A percentile compares a stretch with the other conserved stretches of the same genome.
These are phyloP conservation scores for Diversispora epigaea DNA, from an alignment of 192 early-diverging fungal genomes.

Conservation along the genomic window DNA sequence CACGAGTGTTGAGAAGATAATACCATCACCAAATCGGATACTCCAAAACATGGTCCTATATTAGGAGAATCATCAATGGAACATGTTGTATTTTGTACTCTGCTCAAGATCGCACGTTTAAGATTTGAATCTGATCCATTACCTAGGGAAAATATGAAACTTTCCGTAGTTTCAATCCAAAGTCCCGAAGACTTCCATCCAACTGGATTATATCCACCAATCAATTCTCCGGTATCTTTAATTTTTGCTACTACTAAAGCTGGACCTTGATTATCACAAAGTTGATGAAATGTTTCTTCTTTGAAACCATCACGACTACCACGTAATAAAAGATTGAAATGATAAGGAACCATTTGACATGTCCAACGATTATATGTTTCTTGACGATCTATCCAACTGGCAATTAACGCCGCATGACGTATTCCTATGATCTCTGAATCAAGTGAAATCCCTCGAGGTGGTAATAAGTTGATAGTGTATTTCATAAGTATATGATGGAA, in stretches of 20 bases:
- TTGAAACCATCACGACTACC: slow-evolving; percentile 10
- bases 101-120: neutral
- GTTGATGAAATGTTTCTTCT: slow-evolving; percentile 1
- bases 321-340: slow-evolving; percentile 23
- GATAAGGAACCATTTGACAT: slow-evolving; percentile 18
- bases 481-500: neutral
- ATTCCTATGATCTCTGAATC: slow-evolving; percentile 5
- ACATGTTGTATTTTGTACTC: neutral
- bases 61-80: slow-evolving; percentile 6
- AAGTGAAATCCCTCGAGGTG: neutral
- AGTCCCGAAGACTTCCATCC: neutral
- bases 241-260: neutral
- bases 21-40: neutral
- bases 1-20: neutral
- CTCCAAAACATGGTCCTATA: neutral
- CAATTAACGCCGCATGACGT: slow-evolving; percentile 4
- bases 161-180: neutral
- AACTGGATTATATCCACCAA: slow-evolving; percentile 10
- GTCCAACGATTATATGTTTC: neutral
- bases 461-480: neutral
- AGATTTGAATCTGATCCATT: neutral
- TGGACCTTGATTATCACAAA: slow-evolving; percentile 12
- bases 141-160: slow-evolving; percentile 25
- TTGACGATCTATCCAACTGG: slow-evolving; percentile 11
- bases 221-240: slow-evolving; percentile 4